Conservation (phyloP, 2,329 filamentous ascomycete species). For the Talaromyces piceae region DNA sequence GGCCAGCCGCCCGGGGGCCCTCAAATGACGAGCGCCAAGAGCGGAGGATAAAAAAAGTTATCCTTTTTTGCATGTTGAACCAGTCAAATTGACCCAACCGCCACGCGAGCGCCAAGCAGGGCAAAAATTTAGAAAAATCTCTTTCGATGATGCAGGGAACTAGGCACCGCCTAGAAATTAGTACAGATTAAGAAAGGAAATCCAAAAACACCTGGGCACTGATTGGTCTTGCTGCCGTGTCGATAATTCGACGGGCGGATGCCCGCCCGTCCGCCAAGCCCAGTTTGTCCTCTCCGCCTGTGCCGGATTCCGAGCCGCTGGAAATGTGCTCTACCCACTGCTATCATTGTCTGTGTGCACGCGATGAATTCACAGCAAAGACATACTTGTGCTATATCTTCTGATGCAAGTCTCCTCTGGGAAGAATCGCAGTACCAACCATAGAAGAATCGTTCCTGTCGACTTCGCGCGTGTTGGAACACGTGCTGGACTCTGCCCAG, state of each 20-base stretch:
- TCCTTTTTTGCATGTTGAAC: slow-evolving; percentile 43
- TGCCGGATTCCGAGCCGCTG: background rate
- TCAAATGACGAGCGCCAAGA: slow-evolving; percentile 1
- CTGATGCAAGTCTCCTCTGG: too few species aligned
- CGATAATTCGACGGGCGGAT: background rate
- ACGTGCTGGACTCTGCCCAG: too few species aligned
- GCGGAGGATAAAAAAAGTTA: slow-evolving; percentile 35
- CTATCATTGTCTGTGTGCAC: too few species aligned
- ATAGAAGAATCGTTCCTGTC: too few species aligned
- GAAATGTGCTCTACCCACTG: too few species aligned
- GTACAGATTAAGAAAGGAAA: too few species aligned
- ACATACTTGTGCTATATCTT: background rate
- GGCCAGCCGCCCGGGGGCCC: background rate
- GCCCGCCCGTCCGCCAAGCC: background rate
- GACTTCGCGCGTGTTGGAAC: too few species aligned
- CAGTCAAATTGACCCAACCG: too few species aligned
- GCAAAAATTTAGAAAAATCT: background rate
- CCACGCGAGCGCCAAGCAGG: background rate
- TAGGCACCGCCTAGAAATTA: background rate
- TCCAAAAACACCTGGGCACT: background rate
- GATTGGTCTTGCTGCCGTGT: background rate
- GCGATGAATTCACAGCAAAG: too few species aligned
- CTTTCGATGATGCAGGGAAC: background rate
- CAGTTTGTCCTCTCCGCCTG: background rate
- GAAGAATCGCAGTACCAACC: too few species aligned